Base-by-base conservation (phyloP, 192 early-diverging fungal species). In the Kickxella alabastrina region DNA sequence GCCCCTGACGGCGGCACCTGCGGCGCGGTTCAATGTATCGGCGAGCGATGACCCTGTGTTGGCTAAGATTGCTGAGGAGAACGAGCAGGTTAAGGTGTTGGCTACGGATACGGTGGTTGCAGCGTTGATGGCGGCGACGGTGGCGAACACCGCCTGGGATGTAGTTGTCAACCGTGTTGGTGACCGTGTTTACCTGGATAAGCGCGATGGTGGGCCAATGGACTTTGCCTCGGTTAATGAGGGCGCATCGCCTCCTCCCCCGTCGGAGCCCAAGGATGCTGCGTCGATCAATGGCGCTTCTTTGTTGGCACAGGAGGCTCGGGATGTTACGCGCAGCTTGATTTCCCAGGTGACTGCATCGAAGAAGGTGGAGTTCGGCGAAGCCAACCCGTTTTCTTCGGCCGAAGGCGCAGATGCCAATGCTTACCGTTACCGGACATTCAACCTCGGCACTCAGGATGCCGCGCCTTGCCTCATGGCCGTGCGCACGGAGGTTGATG, bases 181-280 rank as follows among this genome's bases (percentile, higher is more conserved):
- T 45, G 85, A 84, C 59, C 83, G 87, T 70, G 71, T 99, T 38
- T 86, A 86, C 65, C 79, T 99, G 38, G 96, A 99, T 69, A 97
- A 94, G 79, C 83, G 96, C 38, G 80, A 85, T 28, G 90, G 87
- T 41, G 89, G 90, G 12, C 54, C 65, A 6, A n/a, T 81, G 58
- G 93, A 98, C 68, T 88, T 87, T 52, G 73, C 89, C 4, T 85
- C 88, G 34, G 96, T 99, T 32, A 97, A 99, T 66, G 96, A 99
- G 70, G 97, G 96, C 78, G 90, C 94, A 9, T 70, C 71, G 7
- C 91, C 93, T 51, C 92, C 92, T 13, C 95, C 96, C 17, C 77
- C 88, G 0, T 21, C 32, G 19, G 96, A 99, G 50, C 66, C 74
- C 29, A 92, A 91, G 79, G 92, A 92, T 25, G 82, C 61, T 48